These are phyloP conservation scores for Populus simonii DNA, from an alignment of 345 rosid genomes.

Conservation along the genomic window DNA sequence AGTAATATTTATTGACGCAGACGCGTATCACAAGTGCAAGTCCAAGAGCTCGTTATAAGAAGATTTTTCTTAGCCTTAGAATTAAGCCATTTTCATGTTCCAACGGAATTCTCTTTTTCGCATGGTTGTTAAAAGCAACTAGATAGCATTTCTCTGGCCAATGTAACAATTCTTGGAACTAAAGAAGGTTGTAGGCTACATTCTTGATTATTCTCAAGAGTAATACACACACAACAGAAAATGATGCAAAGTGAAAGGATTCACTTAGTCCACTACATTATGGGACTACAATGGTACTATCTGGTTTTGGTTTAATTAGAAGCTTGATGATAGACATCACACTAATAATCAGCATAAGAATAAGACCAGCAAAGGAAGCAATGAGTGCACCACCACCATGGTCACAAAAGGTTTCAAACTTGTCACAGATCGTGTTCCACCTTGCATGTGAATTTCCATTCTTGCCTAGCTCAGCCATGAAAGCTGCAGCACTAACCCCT, in stretches of 20 bases:
- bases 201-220: background rate
- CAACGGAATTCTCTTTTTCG: background rate
- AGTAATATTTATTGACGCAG: no score
- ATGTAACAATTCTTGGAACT: background rate
- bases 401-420: constrained; percentile 57
- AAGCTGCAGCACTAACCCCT: constrained; percentile 63
- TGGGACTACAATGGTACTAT: background rate
- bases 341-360: constrained; percentile 51
- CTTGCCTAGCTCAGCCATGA: constrained; percentile 82
- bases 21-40: no score
- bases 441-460: constrained; percentile 81
- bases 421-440: constrained; percentile 80
- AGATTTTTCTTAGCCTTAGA: background rate
- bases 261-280: background rate
- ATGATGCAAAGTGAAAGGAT: background rate
- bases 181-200: background rate
- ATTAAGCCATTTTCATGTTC: background rate
- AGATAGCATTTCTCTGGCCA: background rate
- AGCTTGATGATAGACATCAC: constrained; percentile 55
- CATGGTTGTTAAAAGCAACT: background rate
- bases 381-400: constrained; percentile 63
- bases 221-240: background rate
- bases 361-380: constrained; percentile 59
- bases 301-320: constrained; percentile 18
- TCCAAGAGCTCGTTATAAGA: no score